Base-by-base conservation (phyloP, 2,329 filamentous ascomycete genomes). In the Epichloe gansuensis region DNA sequence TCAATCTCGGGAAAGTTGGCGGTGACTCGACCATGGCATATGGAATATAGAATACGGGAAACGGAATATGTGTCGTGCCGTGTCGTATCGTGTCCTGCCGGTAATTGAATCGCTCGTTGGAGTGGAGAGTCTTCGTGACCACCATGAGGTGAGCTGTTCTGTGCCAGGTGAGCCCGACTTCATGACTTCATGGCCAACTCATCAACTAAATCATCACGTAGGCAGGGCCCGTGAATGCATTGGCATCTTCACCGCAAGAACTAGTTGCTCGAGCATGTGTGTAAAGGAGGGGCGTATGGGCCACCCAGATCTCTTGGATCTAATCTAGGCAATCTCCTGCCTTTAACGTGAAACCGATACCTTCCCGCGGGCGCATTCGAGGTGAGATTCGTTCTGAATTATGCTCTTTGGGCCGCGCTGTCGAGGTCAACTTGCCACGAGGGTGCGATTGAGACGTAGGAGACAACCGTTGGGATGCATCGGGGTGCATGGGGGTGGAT, bases 401-500 rank as follows among this genome's bases (percentile, higher is more conserved):
- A n/a, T 31, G 44, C 21, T 44, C 42, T 21, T 44, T 44, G 42
- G 21, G 42, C 42, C 42, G 21, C 42, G 21, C 42, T 23, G 21
- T 44, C 42, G 21, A 21, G 17, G 17, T 23, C 9, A 6, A 44
- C 44, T 28, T 46, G 23, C 25, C 44, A 46, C 44, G 44, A 46
- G 44, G 44, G 44, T 31, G n/a, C 44, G 13, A 46, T n/a, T 46
- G 44, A n/a, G 44, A 44, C 0, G 13, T 39, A 5, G 37, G 37
- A 6, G 37, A n/a, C 37, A n/a, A 25, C 48, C 25, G 23, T 37
- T 31, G 39, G 48, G 48, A 38, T 50, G 48, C 48, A 44, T 50
- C 31, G 48, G 46, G 43, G 34, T 52, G 50, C 37, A 54, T 35
- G 23, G 57, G 54, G 55, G 60, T 57, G 56, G 58, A 51, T 56